phyloP scores from a whole-genome alignment of 1,284 basidiomycete species.

The Pseudozyma thailandica region DNA sequence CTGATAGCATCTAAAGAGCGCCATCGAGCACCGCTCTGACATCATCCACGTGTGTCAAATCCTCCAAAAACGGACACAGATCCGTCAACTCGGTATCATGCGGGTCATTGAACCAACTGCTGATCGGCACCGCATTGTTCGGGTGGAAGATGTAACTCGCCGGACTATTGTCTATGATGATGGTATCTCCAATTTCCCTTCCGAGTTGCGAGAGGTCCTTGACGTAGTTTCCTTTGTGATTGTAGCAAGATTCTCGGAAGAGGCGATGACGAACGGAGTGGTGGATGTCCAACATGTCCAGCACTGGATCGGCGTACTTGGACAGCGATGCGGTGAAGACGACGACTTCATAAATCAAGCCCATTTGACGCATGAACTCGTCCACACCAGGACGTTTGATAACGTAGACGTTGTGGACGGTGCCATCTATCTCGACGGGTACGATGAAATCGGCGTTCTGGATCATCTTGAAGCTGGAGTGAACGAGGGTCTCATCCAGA shows the following conservation, averaged over 20 bases:
- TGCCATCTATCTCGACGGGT: conserved; percentile 97
- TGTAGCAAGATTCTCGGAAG: conserved; percentile 98
- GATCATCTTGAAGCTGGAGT: conserved; percentile 71
- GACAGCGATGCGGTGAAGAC: conserved; percentile 97
- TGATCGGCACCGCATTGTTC: conserved; percentile 97
- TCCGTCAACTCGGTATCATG: conserved; percentile 93
- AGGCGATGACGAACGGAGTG: conserved; percentile 92
- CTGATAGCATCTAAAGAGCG: conserved; percentile 13
- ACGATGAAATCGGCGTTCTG: conserved; percentile 89
- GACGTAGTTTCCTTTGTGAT: conserved; percentile 98
- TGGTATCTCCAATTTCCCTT: conserved; percentile 88
- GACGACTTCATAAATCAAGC: conserved; percentile 96
- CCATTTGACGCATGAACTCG: conserved; percentile 95
- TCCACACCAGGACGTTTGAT: conserved; percentile 99
- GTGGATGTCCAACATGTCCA: conserved; percentile 94
- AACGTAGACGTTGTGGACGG: conserved; percentile 98
- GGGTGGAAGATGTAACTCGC: conserved; percentile 99
- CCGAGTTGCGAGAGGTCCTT: conserved; percentile 98
- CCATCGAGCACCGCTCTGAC: conserved; percentile 88
- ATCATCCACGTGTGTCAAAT: conserved; percentile 85
- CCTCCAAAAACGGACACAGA: conserved; percentile 89
- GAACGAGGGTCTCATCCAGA: conserved; percentile 93
- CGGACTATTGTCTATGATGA: conserved; percentile 98
- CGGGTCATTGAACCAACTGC: conserved; percentile 92
- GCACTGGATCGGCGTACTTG: conserved; percentile 98